Conservation (phyloP, 2,329 filamentous ascomycete species). For the Cercospora zeina region DNA sequence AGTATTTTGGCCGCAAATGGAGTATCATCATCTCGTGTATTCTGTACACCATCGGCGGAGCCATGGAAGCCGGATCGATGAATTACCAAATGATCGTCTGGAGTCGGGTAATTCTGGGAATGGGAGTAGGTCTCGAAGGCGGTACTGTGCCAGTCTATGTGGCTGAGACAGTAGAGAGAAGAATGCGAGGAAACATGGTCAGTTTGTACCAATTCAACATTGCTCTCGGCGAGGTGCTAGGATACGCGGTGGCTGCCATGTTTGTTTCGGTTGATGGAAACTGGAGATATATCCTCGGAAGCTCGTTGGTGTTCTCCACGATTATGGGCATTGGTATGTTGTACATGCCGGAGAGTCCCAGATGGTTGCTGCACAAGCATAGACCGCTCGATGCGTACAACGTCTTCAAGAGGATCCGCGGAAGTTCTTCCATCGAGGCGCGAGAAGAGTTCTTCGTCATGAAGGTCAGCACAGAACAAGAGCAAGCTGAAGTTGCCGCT, state of each 20-base stretch:
- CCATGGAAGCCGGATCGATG: conserved; percentile 65
- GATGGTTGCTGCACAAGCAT: conserved; percentile 70
- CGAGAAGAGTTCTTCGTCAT: conserved; percentile 72
- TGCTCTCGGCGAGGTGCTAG: conserved; percentile 70
- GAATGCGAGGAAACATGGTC: conserved; percentile 69
- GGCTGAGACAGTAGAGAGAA: conserved; percentile 68
- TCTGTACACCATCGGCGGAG: conserved; percentile 69
- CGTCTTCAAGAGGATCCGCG: conserved; percentile 73
- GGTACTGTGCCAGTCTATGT: conserved; percentile 75
- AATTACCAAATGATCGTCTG: conserved; percentile 71
- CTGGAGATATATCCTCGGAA: conserved; percentile 74
- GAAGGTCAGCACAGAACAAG: conserved; percentile 63
- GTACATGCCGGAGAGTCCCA: conserved; percentile 69
- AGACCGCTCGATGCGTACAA: conserved; percentile 60
- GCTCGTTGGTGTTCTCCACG: conserved; percentile 68
- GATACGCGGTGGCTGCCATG: conserved; percentile 71
- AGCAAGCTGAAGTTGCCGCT: conserved; percentile 52
- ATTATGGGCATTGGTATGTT: conserved; percentile 62
- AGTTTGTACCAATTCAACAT: conserved; percentile 76
- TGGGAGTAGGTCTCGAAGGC: conserved; percentile 71
- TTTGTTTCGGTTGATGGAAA: conserved; percentile 69
- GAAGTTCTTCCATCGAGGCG: conserved; percentile 57
- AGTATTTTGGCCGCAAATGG: conserved; percentile 65
- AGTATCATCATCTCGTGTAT: conserved; percentile 69
- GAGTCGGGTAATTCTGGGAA: conserved; percentile 66